Base-by-base conservation (phyloP, 495 filamentous ascomycete genomes). In the Viridothelium virens region DNA sequence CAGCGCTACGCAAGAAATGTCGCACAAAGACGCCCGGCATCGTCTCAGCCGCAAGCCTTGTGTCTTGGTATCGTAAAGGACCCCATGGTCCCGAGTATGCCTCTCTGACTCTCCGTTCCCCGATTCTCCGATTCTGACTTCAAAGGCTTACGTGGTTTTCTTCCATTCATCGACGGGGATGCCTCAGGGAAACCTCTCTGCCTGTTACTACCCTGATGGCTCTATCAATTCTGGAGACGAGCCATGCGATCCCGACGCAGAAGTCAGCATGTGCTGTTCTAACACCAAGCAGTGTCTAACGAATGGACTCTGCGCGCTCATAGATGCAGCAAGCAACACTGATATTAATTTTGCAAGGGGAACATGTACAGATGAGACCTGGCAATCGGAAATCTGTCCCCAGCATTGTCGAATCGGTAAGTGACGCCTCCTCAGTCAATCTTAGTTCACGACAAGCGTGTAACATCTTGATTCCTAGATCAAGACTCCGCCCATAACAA, bases 311-410 rank as follows among this genome's bases (percentile, higher is more conserved):
- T 59, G 53, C 36, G 53, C 53, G 5, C 2, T 10, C 14, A 7
- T 9, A 9, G 53, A 36, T 59, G 36, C 53, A 36, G 36, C 53
- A 33, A 59, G 36, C 14, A 4, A 34, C 6, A 59, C 53, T 59
- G 53, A 31, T 10, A 59, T 34, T 9, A 18, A 36, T 31, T 59
- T 59, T 36, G 18, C 53, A 7, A 59, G 53, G 31, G 31, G 53
- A 14, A 34, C 53, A 34, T 59, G 53, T 59, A 59, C 53, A n/a
- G 53, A 59, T 59, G 25, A 59, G 53, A 59, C 5, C 31, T 59
- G 53, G 53, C n/a, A 34, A 10, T 59, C 53, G 7, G 53, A 59
- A 59, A 36, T 59, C 7, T 59, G 53, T 18, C 53, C 53, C 31
- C 53, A 59, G 31, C 53, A 59, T 36, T 59, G 53, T 59, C n/a